These are phyloP conservation scores for Aureobasidium sp. DNA, from an alignment of 2,329 filamentous ascomycete species.

Conservation along the genomic window DNA sequence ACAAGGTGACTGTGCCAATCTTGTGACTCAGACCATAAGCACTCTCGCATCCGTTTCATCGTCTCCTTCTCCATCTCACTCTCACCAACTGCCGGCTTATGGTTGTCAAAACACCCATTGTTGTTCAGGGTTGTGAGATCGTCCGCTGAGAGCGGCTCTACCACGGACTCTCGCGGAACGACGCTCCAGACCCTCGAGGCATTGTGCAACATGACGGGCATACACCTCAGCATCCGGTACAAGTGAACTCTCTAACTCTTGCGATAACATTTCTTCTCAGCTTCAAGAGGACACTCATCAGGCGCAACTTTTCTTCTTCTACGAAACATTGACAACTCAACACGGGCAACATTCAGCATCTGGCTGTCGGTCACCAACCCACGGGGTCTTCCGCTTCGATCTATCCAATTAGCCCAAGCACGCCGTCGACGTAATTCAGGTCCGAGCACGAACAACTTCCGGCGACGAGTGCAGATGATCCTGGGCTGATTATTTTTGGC, in stretches of 20 bases:
- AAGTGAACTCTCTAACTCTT: neutral
- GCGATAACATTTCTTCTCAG: neutral
- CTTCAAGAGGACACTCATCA: neutral
- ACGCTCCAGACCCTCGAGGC: neutral
- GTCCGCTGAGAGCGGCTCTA: neutral
- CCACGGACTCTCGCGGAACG: neutral
- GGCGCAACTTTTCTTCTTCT: neutral
- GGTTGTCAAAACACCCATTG: neutral
- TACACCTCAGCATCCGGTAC: neutral
- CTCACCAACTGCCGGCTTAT: neutral
- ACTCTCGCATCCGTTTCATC: neutral
- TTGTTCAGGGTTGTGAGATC: neutral
- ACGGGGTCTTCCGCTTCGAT: neutral
- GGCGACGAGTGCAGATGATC: neutral
- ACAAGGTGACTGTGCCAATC: neutral
- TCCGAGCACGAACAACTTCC: neutral
- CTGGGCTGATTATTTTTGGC: neutral
- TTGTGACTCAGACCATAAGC: neutral
- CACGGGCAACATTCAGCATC: neutral
- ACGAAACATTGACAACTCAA: neutral
- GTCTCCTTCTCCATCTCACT: neutral
- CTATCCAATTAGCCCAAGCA: neutral
- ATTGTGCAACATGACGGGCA: neutral
- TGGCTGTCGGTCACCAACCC: neutral
- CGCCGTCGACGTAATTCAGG: neutral